Conservation (phyloP, 257 asterid genomes). For the Solanum peruvianum region DNA sequence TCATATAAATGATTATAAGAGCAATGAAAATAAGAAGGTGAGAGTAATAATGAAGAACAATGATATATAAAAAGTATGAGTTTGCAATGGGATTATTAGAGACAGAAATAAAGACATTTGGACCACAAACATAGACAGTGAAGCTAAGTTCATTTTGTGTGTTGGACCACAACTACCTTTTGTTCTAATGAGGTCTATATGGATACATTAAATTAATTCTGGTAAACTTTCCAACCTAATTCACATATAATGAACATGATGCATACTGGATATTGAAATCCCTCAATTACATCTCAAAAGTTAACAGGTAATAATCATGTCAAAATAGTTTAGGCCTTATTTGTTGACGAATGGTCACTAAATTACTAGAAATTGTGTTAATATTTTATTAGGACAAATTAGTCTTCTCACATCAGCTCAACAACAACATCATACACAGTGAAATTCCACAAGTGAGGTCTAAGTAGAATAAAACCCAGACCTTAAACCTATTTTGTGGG, state of each 20-base stretch:
- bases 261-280: background rate
- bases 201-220: background rate
- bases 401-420: background rate
- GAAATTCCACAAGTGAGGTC: background rate
- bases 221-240: background rate
- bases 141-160: background rate
- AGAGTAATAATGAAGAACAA: background rate
- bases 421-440: background rate
- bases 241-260: background rate
- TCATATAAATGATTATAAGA: background rate
- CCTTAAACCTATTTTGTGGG: background rate
- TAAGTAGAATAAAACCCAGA: background rate
- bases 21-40: background rate
- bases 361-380: background rate
- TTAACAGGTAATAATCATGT: background rate
- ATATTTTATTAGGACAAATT: background rate
- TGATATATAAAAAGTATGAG: background rate
- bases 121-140: background rate
- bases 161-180: background rate
- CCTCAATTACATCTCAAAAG: background rate
- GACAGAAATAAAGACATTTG: background rate
- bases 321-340: background rate
- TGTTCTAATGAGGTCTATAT: background rate
- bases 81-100: background rate
- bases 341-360: background rate